Base-by-base conservation (phyloP, 2,329 filamentous ascomycete species). In the Epichloe bromicola region DNA sequence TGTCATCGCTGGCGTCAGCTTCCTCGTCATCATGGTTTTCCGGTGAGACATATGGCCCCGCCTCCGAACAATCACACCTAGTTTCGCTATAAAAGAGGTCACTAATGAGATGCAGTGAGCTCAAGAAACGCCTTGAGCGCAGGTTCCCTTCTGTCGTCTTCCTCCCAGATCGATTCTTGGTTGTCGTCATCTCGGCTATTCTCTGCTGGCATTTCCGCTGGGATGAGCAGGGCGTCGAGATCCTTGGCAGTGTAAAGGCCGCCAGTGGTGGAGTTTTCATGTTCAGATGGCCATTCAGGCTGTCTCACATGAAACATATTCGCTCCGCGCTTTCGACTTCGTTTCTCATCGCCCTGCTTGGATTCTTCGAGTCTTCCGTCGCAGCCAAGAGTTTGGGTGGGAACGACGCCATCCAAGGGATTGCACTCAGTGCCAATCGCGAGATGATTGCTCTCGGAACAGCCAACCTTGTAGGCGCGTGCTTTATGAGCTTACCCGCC, bases 311-410 rank as follows among this genome's bases (percentile, higher is more conserved):
- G 74, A 76, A 80, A 23, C 85, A 96, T 63, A 86, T 94, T 50
- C 83, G 86, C 20, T 85, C 88, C 55, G 86, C 88, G 38, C 85
- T 97, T 76, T 84, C 87, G 48, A 97, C 93, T 0, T 86, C 88
- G 0, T 95, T 98, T 61, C 75, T 97, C 50, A 95, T 98, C 56
- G 88, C 90, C 1, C 75, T 98, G 23, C 81, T 98, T 0, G 93
- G 93, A n/a, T 98, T 98, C 68, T 98, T 98, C 60, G 93, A 98
- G 67, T 95, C 88, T 3, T 95, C 89, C 0, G 89, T 98, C 12
- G 93, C 93, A 1, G 93, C 93, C 37, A 97, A 97, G 69, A 91
- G 87, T 55, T 71, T 98, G 3, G 86, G 85, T 6, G 79, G 79
- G 41, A 73, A 73, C 48, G 79, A 84, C 55, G 80, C 80, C 10